Conservation (phyloP, 176 grass and related monocot genomes). For the Thalia dealbata region DNA sequence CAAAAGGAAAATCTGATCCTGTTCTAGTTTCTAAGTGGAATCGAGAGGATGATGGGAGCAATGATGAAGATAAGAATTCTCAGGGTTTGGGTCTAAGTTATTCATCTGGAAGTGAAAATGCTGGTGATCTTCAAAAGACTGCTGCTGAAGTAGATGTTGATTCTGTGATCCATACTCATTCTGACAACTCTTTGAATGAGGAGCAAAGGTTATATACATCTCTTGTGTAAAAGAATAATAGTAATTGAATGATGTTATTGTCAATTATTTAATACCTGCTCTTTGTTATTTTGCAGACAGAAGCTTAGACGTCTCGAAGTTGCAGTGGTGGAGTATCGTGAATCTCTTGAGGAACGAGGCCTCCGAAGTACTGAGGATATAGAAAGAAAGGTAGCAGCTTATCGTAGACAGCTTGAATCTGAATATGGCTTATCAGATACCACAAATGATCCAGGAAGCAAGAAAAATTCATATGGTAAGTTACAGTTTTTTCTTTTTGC, state of each 20-base stretch:
- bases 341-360: constrained; percentile 83
- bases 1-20: constrained; percentile 57
- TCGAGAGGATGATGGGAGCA: constrained; percentile 57
- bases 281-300: constrained; percentile 40
- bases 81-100: constrained; percentile 70
- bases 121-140: constrained; percentile 37
- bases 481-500: neutral
- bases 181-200: constrained; percentile 65
- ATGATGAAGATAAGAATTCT: constrained; percentile 54
- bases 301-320: constrained; percentile 87
- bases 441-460: constrained; percentile 45
- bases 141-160: constrained; percentile 33
- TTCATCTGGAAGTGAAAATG: constrained; percentile 91
- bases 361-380: constrained; percentile 69
- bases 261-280: neutral
- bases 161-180: constrained; percentile 29
- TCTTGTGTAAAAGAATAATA: constrained; percentile 7
- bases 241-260: constrained; percentile 1
- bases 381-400: constrained; percentile 66
- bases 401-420: constrained; percentile 62
- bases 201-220: constrained; percentile 51
- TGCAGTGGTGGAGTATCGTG: constrained; percentile 80
- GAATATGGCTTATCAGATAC: constrained; percentile 75
- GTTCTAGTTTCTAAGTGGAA: constrained; percentile 92
- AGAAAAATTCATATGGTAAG: constrained; percentile 52